Percentiles rank a stretch among this genome's conserved stretches.
Evolutionary conservation across 176 grass and related monocot species (phyloP).

Genomic region (Paspalum vaginatum): DNA sequence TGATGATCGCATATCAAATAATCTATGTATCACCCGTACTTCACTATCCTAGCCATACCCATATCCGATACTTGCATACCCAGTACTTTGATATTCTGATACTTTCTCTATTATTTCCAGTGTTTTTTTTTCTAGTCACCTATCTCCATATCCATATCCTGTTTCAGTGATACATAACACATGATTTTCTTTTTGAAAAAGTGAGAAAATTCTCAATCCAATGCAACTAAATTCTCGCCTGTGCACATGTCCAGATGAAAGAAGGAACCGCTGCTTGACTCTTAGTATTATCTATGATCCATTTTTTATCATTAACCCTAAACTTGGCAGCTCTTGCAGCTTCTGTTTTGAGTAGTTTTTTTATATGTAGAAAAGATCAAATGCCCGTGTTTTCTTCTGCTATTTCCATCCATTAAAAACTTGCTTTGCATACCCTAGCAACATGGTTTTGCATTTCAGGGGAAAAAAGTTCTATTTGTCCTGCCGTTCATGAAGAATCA

Average conservation of each 20-base stretch:
- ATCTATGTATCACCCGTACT: too few relatives aligned
- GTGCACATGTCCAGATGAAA: not conserved
- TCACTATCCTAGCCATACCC: too few relatives aligned
- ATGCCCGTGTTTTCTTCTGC: not conserved
- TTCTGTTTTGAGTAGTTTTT: slow-evolving; percentile 21
- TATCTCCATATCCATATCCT: too few relatives aligned
- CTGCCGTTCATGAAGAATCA: slow-evolving; percentile 17
- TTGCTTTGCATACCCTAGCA: slow-evolving; percentile 6
- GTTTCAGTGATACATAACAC: too few relatives aligned
- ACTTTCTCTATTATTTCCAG: too few relatives aligned
- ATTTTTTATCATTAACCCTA: too few relatives aligned
- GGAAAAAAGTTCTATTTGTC: slow-evolving; percentile 12
- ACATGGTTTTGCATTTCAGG: slow-evolving; percentile 35
- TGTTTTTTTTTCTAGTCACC: too few relatives aligned
- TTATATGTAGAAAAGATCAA: too few relatives aligned
- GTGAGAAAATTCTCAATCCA: not conserved
- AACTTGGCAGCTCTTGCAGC: slow-evolving; percentile 8
- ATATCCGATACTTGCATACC: too few relatives aligned
- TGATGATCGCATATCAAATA: not conserved
- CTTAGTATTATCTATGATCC: not conserved
- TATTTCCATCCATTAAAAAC: not conserved
- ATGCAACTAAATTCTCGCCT: not conserved
- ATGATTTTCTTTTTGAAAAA: too few relatives aligned
- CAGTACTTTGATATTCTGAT: too few relatives aligned
- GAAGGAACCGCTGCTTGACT: not conserved